Conservation (phyloP, 169 alveolate genomes). For the Eimeria sp. region DNA sequence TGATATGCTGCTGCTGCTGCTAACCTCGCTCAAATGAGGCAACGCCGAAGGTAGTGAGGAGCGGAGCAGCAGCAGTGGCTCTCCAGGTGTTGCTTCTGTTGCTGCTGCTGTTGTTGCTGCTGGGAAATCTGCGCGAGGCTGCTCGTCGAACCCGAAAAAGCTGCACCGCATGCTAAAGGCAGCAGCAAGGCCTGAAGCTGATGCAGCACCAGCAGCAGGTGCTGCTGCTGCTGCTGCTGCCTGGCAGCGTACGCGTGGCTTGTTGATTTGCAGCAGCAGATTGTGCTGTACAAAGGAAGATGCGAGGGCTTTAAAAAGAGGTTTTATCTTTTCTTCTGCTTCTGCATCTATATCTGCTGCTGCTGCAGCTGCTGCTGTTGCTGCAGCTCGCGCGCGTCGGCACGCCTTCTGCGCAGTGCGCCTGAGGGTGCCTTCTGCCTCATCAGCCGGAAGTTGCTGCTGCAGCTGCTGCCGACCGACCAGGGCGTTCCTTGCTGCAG, state of each 20-base stretch:
- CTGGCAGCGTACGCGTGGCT: neutral
- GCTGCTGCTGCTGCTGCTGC: slow-evolving; percentile 38
- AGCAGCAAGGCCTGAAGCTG: slow-evolving; percentile 23
- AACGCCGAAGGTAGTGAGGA: slow-evolving; percentile 31
- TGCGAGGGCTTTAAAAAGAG: neutral
- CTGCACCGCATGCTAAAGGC: slow-evolving; percentile 40
- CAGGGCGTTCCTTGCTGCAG: neutral
- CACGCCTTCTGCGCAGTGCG: neutral
- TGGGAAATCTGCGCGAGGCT: neutral
- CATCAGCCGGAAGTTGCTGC: neutral
- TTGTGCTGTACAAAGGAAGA: slow-evolving; percentile 26
- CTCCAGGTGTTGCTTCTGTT: slow-evolving; percentile 27
- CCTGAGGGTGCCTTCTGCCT: neutral
- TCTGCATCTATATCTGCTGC: neutral
- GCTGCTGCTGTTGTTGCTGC: slow-evolving; percentile 17
- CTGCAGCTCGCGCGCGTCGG: slow-evolving; percentile 55
- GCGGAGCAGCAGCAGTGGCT: slow-evolving; percentile 61
- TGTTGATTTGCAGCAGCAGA: slow-evolving; percentile 34
- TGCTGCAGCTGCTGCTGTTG: slow-evolving; percentile 34
- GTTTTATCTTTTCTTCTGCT: neutral
- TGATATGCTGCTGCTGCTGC: slow-evolving; percentile 22
- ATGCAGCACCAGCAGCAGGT: slow-evolving; percentile 13
- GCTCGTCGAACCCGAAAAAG: slow-evolving; percentile 36
- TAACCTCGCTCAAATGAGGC: slow-evolving; percentile 14
- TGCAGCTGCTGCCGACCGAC: neutral